These are phyloP conservation scores for Plantago elongata DNA, from an alignment of 257 asterid species.

Conservation along the genomic window DNA sequence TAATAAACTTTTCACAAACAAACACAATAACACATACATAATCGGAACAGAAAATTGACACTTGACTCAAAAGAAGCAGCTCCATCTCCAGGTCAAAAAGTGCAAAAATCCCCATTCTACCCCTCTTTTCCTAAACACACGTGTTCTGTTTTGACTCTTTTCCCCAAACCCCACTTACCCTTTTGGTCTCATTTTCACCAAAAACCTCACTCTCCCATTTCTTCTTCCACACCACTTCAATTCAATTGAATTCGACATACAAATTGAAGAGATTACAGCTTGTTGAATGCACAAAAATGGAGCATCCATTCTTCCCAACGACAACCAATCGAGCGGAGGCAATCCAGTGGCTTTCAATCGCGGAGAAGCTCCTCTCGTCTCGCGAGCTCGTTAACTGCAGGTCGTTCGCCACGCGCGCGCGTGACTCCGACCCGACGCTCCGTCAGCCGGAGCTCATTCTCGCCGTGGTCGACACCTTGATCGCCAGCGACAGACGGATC, in stretches of 20 bases:
- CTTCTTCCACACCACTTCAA: not conserved
- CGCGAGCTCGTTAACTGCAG: slow-evolving; percentile 83
- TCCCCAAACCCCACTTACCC: slow-evolving; percentile 11
- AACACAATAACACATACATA: too few relatives aligned
- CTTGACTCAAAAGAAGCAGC: too few relatives aligned
- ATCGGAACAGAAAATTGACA: too few relatives aligned
- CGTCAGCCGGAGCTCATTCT: slow-evolving; percentile 74
- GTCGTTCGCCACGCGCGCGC: slow-evolving; percentile 85
- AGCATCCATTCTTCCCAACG: slow-evolving; percentile 70
- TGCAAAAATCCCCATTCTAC: slow-evolving; percentile 2
- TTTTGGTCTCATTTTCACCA: slow-evolving; percentile 5
- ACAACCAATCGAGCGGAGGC: slow-evolving; percentile 79
- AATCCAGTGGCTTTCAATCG: slow-evolving; percentile 68
- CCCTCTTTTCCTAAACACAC: slow-evolving; percentile 8
- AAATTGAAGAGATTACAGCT: not conserved
- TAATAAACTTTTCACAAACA: too few relatives aligned
- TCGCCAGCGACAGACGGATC: slow-evolving; percentile 77
- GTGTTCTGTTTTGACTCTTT: not conserved
- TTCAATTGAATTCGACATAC: too few relatives aligned
- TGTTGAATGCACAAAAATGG: slow-evolving; percentile 40
- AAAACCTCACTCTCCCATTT: slow-evolving; percentile 4
- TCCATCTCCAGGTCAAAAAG: too few relatives aligned
- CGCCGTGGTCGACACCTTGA: slow-evolving; percentile 77
- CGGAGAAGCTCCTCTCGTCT: slow-evolving; percentile 79
- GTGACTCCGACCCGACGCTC: slow-evolving; percentile 81